phyloP scores from a whole-genome alignment of 1,284 basidiomycete genomes.

The Violaceomyces palustris region DNA sequence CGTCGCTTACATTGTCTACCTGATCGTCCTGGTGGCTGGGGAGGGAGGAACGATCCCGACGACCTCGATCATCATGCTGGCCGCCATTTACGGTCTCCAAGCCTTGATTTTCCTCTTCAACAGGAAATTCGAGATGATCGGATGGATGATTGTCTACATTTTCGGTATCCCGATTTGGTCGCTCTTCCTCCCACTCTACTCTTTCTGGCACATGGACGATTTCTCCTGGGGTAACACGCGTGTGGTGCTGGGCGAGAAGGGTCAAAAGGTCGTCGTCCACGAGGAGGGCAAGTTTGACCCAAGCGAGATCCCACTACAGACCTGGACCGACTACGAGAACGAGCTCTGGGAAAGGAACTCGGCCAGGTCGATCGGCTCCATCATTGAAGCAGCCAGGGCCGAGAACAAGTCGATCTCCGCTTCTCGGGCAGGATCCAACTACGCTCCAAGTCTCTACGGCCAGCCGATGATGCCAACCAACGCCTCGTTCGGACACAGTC shows the following conservation, averaged over 20 bases:
- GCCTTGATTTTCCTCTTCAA: conserved; percentile 52
- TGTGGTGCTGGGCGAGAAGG: conserved; percentile 86
- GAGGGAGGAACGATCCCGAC: conserved; percentile 38
- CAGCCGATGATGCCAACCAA: conserved; percentile 20
- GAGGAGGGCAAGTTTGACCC: conserved; percentile 94
- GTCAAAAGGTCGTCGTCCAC: conserved; percentile 77
- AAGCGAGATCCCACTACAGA: conserved; percentile 92
- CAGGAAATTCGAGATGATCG: conserved; percentile 52
- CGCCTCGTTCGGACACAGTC: conserved; percentile 32
- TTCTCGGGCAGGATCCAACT: conserved; percentile 35
- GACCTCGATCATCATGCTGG: conserved; percentile 83
- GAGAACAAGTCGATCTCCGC: conserved; percentile 30
- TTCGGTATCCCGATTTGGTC: conserved; percentile 85
- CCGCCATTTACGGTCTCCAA: conserved; percentile 74
- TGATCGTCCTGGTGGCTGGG: conserved; percentile 43
- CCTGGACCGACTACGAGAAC: conserved; percentile 74
- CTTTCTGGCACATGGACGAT: conserved; percentile 99
- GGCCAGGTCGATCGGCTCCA: conserved; percentile 32
- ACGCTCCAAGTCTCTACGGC: conserved; percentile 36
- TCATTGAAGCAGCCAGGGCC: conserved; percentile 35
- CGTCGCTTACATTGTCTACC: conserved; percentile 66
- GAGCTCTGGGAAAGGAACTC: conserved; percentile 41
- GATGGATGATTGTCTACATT: conserved; percentile 49
- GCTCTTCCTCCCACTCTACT: conserved; percentile 87
- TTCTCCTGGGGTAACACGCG: conserved; percentile 91